Evolutionary conservation across 257 asterid genomes (phyloP), one percentile per base, ranked within the genome.

Genomic region (Thymus quinquecostatus): DNA sequence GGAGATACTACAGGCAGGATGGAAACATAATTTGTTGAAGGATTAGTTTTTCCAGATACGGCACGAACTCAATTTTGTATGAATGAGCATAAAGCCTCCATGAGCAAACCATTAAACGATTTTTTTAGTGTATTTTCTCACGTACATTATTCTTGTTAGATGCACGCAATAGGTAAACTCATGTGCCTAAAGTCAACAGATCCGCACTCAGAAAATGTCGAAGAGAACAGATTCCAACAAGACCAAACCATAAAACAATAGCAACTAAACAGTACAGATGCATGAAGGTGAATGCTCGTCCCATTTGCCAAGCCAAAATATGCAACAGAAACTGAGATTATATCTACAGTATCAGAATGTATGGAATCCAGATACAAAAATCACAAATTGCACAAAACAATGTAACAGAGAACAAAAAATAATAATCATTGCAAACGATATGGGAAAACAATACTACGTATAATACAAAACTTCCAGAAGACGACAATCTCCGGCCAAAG

Each of bases 111-210:
- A 70, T 36, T 38, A 57, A 21, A 21, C 0, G 2, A 32, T 36
- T 8, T 21, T 21, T 21, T 21, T 21, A 21, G 21, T 21, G 21
- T 21, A 21, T 21, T 21, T 21, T 21, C 21, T 21, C 21, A 21
- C 21, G 21, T 21, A 21, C 21, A 21, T 21, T 21, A 21, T 21
- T 21, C 21, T 21, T 21, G 21, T 60, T 48, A 29, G 29, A 49
- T 60, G 60, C 30, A 59, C 6, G 14, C 6, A 7, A 54, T 27
- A 34, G 21, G 14, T 67, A 70, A 73, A 34, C 56, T n/a, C 36
- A 66, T 54, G 38, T 55, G 70, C 55, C 64, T 34, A n/a, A 69
- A 66, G 68, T 47, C 33, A 64, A 62, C 51, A 28, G 44, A 67
- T 68, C 41, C 60, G 59, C 27, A 59, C 40, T 54, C 48, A 76